Evolutionary conservation across 2,329 filamentous ascomycete genomes (phyloP).

Genomic region (Bipolaris bicolor): DNA sequence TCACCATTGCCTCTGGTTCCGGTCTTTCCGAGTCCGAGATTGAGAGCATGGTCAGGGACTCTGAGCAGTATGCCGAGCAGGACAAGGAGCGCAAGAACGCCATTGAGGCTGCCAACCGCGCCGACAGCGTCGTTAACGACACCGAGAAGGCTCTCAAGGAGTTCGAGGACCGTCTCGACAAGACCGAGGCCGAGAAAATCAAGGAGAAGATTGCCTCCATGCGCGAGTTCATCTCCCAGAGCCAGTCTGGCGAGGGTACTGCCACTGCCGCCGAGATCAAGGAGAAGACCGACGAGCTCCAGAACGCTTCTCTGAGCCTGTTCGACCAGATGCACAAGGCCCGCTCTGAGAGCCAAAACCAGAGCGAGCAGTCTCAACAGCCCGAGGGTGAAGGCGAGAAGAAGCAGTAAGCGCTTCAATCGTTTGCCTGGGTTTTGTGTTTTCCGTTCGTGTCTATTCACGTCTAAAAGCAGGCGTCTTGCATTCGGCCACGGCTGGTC

Average conservation of each 20-base stretch:
- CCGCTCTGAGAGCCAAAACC: conserved; percentile 65
- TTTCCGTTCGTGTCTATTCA: conserved; percentile 30
- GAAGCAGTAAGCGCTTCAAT: conserved; percentile 63
- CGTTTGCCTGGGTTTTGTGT: conserved; percentile 26
- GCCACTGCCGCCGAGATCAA: conserved; percentile 92
- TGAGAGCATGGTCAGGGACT: conserved; percentile 95
- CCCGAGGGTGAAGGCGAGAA: conserved; percentile 69
- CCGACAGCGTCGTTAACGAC: conserved; percentile 94
- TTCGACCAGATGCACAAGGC: conserved; percentile 99
- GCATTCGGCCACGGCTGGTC: conserved; percentile 42
- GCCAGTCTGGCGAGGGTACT: conserved; percentile 86
- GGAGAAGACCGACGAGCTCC: conserved; percentile 98
- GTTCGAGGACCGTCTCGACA: conserved; percentile 94
- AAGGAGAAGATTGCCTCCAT: conserved; percentile 88
- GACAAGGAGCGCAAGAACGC: conserved; percentile 97
- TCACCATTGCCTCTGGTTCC: conserved; percentile 97
- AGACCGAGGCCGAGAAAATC: conserved; percentile 91
- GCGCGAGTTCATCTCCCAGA: conserved; percentile 91
- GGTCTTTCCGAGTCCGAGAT: conserved; percentile 96
- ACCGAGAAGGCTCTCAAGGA: conserved; percentile 98
- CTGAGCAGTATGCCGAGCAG: conserved; percentile 91
- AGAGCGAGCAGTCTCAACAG: conserved; percentile 52
- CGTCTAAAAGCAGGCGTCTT: conserved; percentile 49
- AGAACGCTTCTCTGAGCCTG: conserved; percentile 91
- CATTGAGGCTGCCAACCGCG: conserved; percentile 96